Evolutionary conservation across 2,329 filamentous ascomycete genomes (phyloP).

Genomic region (Graphilbum ipis-grandicollis): DNA sequence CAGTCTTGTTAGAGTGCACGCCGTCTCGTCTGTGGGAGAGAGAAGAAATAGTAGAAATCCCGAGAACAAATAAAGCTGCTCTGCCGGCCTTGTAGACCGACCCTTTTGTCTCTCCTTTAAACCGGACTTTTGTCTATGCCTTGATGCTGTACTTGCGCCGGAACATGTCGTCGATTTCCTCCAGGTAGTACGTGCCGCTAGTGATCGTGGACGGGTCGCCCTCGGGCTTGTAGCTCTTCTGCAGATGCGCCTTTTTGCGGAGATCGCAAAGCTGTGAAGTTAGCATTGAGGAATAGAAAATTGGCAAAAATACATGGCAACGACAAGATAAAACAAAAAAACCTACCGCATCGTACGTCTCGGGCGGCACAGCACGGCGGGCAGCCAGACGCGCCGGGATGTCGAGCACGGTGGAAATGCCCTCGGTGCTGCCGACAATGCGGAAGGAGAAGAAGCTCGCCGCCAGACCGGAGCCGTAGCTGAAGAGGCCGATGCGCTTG

Average conservation of each 20-base stretch:
- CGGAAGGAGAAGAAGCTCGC: constrained; percentile 59
- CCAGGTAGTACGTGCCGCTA: constrained; percentile 60
- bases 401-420: constrained; percentile 50
- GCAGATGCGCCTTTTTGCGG: constrained; percentile 66
- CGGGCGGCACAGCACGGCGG: constrained; percentile 48
- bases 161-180: constrained; percentile 73
- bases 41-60: too few relatives aligned
- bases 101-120: too few relatives aligned
- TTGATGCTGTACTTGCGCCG: constrained; percentile 62
- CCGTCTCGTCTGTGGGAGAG: too few relatives aligned
- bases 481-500: constrained; percentile 62
- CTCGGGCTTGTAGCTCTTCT: constrained; percentile 59
- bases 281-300: neutral
- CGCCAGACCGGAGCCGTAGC: constrained; percentile 61
- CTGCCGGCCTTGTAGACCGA: too few relatives aligned
- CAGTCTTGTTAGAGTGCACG: too few relatives aligned
- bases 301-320: constrained; percentile 3
- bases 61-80: too few relatives aligned
- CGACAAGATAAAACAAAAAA: neutral
- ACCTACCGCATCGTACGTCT: constrained; percentile 57
- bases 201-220: constrained; percentile 50
- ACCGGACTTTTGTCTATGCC: constrained; percentile 28
- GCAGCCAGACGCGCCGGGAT: constrained; percentile 50
- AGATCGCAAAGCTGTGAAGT: constrained; percentile 53
- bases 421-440: constrained; percentile 51